phyloP scores from a whole-genome alignment of 768 basidiomycete species.

The Rhodotorula paludigena region DNA sequence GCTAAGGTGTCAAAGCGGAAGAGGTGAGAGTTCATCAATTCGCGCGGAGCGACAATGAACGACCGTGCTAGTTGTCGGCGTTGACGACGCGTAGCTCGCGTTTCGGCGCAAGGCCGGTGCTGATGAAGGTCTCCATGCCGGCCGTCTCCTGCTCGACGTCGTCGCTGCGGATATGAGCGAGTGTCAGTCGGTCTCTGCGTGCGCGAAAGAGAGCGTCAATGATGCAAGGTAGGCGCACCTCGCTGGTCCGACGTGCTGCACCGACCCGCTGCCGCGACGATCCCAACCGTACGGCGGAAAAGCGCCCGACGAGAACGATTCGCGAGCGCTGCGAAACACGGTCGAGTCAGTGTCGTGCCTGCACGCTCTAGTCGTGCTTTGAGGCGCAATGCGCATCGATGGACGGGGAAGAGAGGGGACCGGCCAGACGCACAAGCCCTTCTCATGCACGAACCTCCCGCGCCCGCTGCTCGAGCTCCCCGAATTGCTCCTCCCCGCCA shows the following conservation, averaged over 20 bases:
- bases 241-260: neutral
- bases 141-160: conserved; percentile 14
- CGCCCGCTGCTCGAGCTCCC: too few relatives aligned
- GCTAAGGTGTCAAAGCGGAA: too few relatives aligned
- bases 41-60: too few relatives aligned
- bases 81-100: conserved; percentile 25
- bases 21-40: too few relatives aligned
- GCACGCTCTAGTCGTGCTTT: too few relatives aligned
- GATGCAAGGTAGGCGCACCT: conserved; percentile 1
- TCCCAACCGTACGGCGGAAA: neutral
- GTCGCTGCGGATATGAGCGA: neutral
- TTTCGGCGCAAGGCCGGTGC: conserved; percentile 2
- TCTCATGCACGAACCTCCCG: too few relatives aligned
- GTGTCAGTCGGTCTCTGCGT: neutral
- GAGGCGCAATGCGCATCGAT: too few relatives aligned
- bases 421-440: too few relatives aligned
- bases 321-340: neutral
- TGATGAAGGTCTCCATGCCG: conserved; percentile 7
- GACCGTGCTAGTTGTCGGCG: conserved; percentile 19
- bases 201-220: neutral
- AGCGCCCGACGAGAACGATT: neutral
- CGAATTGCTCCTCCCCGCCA: conserved; percentile 12
- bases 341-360: neutral
- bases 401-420: too few relatives aligned
- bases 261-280: neutral